Evolutionary conservation across 2,329 filamentous ascomycete species (phyloP), one percentile per base, ranked within the genome.

Genomic region (Orbilia blumenaviensis): DNA sequence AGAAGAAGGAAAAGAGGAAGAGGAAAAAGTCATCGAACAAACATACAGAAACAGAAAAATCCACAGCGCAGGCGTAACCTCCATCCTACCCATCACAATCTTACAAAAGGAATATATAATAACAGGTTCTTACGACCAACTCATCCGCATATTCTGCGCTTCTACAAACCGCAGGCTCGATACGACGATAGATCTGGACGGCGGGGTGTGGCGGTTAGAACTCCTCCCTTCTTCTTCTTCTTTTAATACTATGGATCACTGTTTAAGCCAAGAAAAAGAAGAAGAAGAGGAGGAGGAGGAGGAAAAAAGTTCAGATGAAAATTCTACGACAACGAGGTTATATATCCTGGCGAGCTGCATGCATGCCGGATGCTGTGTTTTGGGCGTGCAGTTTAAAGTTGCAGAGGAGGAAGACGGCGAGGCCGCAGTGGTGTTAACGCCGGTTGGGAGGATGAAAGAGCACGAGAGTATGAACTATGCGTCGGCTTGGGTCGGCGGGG

Each of bases 391-490:
- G 21, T 81, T 81, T 0, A 79, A 83, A 0, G 85, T 94, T 86
- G 63, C 96, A 16, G 44, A 96, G 80, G 91, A 92, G 79, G 91
- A 94, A 81, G 92, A 97, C 36, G 42, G n/a, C 81, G 86, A 91
- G 83, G 80, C 90, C 7, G 83, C 85, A 41, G 80, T 88, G 16
- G 75, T 79, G 27, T 81, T 81, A 0, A 80, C 83, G 0, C 85
- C 94, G 0, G 79, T 94, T 52, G 89, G 87, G 0, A 87, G 86
- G 62, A 96, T 96, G 80, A 91, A 92, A 79, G 91, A 94, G 81
- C 93, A 97, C 81, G 86, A 91, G 83, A 97, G 93, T 82, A 97
- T 97, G 93, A 97, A 96, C 80, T 98, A 98, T 82, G 94, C 91
- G 79, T 93, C 94, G 82, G 87, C 89, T 72, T 86, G 87, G 78